Evolutionary conservation across 768 basidiomycete genomes (phyloP).

Genomic region (Cystobasidium tubakii): DNA sequence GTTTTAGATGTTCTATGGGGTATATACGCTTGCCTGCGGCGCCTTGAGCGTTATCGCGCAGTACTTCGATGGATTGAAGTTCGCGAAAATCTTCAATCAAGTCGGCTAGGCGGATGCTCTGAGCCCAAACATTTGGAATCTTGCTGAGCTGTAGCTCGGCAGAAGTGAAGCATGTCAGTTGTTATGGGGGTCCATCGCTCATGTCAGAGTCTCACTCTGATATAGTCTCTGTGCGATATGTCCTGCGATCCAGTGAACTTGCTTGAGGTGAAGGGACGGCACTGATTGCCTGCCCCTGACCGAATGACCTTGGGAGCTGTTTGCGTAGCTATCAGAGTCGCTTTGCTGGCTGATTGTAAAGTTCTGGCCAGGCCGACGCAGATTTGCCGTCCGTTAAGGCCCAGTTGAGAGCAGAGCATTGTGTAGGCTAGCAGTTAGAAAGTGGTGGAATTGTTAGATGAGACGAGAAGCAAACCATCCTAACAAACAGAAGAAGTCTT

Average conservation of each 20-base stretch:
- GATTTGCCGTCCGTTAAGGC: not conserved
- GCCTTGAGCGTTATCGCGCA: not conserved
- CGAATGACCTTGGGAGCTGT: not conserved
- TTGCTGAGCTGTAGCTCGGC: not conserved
- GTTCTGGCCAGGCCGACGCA: not conserved
- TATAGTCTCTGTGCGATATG: not conserved
- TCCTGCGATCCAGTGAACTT: not conserved
- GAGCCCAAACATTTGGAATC: not conserved
- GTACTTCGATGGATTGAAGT: not conserved
- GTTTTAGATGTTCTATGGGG: not conserved
- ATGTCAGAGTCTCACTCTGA: not conserved
- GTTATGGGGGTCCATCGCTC: too few relatives aligned
- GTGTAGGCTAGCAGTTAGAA: not conserved
- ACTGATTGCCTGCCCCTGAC: not conserved
- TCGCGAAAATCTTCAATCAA: constrained; percentile 18
- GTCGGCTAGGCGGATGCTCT: not conserved
- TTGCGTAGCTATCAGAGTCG: not conserved
- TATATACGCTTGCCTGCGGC: not conserved
- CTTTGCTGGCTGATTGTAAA: not conserved
- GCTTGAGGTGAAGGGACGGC: not conserved
- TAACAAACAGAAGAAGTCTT: too few relatives aligned
- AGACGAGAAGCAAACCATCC: too few relatives aligned
- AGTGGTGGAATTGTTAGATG: too few relatives aligned
- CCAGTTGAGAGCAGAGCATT: not conserved
- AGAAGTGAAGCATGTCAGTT: too few relatives aligned